Conservation (phyloP, 129 eudicot genomes). For the Chrysanthemum makinoi region DNA sequence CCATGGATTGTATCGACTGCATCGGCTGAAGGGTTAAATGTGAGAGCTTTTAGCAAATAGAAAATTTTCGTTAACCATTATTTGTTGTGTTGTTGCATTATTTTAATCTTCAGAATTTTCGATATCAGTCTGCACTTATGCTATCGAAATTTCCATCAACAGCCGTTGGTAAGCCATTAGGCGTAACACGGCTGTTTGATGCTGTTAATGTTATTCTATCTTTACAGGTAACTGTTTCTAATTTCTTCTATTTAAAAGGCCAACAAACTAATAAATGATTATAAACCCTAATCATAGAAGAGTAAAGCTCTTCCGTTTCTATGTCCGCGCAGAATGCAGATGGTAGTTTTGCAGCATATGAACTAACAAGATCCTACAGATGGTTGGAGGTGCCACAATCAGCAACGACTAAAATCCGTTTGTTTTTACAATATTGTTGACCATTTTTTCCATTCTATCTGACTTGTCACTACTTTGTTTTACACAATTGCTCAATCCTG, state of each 20-base stretch:
- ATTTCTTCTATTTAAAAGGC: conserved; percentile 1
- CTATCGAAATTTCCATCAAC: conserved; percentile 72
- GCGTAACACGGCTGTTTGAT: conserved; percentile 57
- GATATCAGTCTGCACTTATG: conserved; percentile 61
- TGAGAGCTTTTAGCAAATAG: conserved; percentile 18
- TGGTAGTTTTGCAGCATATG: conserved; percentile 96
- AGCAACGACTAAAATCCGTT: neutral
- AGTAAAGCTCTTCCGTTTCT: no score
- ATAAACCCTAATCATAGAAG: no score
- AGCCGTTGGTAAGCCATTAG: conserved; percentile 71
- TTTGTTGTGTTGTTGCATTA: neutral
- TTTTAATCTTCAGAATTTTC: neutral
- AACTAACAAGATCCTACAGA: conserved; percentile 83
- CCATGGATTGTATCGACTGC: conserved; percentile 99
- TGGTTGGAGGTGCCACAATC: conserved; percentile 72
- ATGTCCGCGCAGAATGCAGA: conserved; percentile 53
- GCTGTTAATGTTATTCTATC: conserved; percentile 84
- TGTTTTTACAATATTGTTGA: conserved; percentile 10
- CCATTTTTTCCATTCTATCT: no score
- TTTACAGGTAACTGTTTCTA: conserved; percentile 59
- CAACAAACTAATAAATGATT: no score
- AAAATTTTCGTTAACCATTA: neutral
- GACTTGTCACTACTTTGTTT: no score
- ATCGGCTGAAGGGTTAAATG: conserved; percentile 95
- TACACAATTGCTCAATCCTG: conserved; percentile 82